These are phyloP conservation scores for Lyophyllum atratum DNA, from an alignment of 768 basidiomycete species.

Conservation along the genomic window DNA sequence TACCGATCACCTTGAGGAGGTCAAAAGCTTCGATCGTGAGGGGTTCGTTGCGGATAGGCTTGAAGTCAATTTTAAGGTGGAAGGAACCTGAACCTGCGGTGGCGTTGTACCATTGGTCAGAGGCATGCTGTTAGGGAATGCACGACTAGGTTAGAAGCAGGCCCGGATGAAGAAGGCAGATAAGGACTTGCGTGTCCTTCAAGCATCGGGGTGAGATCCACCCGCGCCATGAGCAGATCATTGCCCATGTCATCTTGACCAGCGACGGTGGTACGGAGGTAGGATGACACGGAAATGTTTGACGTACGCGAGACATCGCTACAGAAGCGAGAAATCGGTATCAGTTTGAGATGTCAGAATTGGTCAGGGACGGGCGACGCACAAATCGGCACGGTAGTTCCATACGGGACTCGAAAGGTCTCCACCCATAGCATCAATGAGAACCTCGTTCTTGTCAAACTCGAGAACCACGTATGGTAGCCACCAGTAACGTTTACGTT, in stretches of 20 bases:
- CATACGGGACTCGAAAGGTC: constrained; percentile 88
- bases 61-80: constrained; percentile 95
- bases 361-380: constrained; percentile 33
- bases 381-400: constrained; percentile 98
- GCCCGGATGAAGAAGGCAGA: constrained; percentile 1
- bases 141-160: constrained; percentile 5
- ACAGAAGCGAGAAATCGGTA: constrained; percentile 5
- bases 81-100: constrained; percentile 87
- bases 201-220: constrained; percentile 83
- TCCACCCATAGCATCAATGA: constrained; percentile 96
- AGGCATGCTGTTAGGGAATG: constrained; percentile 55
- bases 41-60: constrained; percentile 78
- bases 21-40: constrained; percentile 98
- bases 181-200: constrained; percentile 65
- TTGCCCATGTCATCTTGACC: constrained; percentile 96
- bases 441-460: constrained; percentile 96
- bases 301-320: constrained; percentile 96
- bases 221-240: constrained; percentile 90
- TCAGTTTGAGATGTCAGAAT: neutral
- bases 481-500: constrained; percentile 94
- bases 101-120: constrained; percentile 90
- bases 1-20: constrained; percentile 95
- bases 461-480: constrained; percentile 97
- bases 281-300: constrained; percentile 89
- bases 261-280: constrained; percentile 80